These are phyloP conservation scores for Blastocystis sp. DNA, from an alignment of 352 stramenopile species.

Conservation along the genomic window DNA sequence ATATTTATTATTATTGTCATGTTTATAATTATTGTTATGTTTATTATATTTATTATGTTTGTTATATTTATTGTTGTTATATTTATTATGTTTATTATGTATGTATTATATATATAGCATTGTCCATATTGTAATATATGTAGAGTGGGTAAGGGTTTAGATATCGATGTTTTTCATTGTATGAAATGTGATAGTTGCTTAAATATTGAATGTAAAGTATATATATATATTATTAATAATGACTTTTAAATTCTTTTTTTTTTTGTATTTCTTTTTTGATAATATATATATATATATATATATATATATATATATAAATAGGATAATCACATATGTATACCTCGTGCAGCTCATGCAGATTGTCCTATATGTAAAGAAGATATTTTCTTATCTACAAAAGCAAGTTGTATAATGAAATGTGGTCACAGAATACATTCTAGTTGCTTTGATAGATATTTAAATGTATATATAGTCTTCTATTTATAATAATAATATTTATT, in stretches of 20 bases:
- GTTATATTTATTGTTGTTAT: no score
- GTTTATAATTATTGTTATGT: no score
- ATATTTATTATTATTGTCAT: no score
- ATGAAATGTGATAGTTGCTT: conserved; percentile 26
- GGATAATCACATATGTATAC: conserved; percentile 10
- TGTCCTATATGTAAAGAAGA: conserved; percentile 33
- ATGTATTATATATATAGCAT: conserved; percentile 16
- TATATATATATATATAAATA: background rate
- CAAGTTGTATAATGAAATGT: conserved; percentile 2
- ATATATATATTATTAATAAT: no score
- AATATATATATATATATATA: no score
- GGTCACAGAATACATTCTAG: conserved; percentile 24
- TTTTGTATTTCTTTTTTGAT: no score
- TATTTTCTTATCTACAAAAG: conserved; percentile 6
- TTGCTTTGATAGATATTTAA: conserved; percentile 31
- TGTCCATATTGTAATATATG: conserved; percentile 36
- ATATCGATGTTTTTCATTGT: conserved; percentile 33
- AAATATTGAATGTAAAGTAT: no score
- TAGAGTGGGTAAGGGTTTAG: conserved; percentile 5
- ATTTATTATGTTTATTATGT: no score
- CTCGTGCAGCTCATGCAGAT: conserved; percentile 12
- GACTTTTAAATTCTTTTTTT: no score
- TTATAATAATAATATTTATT: no score
- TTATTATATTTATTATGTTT: no score
- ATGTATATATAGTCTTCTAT: background rate